Evolutionary conservation across 495 filamentous ascomycete genomes (phyloP).

Genomic region (Beverwykella pulmonaria): DNA sequence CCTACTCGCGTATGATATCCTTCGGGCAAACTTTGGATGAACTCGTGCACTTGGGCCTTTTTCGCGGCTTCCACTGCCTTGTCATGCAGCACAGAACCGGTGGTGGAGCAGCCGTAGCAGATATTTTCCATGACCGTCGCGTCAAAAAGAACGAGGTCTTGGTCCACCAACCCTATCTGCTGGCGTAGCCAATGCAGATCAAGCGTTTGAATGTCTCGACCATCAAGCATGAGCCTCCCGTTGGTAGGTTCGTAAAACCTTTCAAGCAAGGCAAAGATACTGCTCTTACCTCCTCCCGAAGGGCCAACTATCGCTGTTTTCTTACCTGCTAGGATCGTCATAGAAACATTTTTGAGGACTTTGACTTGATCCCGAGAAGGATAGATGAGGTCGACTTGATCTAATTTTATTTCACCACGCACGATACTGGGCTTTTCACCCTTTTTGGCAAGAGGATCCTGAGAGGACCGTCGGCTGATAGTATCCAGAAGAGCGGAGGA

Average conservation of each 20-base stretch:
- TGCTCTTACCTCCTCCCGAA: conserved; percentile 86
- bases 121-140: background rate
- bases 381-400: conserved; percentile 85
- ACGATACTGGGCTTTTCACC: conserved; percentile 65
- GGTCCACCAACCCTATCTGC: conserved; percentile 83
- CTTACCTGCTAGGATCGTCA: conserved; percentile 54
- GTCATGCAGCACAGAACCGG: background rate
- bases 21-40: conserved; percentile 77
- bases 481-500: background rate
- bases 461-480: conserved; percentile 58
- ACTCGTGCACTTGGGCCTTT: conserved; percentile 91
- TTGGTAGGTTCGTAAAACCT: conserved; percentile 86
- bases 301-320: conserved; percentile 78
- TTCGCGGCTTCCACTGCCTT: conserved; percentile 29
- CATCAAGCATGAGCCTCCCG: conserved; percentile 64
- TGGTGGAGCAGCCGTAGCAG: background rate
- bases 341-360: conserved; percentile 78
- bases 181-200: conserved; percentile 90
- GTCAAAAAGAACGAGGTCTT: conserved; percentile 78
- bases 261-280: conserved; percentile 86
- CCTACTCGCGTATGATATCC: conserved; percentile 92
- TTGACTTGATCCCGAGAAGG: conserved; percentile 85
- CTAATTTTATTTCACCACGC: conserved; percentile 75
- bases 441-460: conserved; percentile 73
- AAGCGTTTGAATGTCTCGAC: conserved; percentile 73